Conservation (phyloP, 768 basidiomycete genomes). For the Suillus subaureus region DNA sequence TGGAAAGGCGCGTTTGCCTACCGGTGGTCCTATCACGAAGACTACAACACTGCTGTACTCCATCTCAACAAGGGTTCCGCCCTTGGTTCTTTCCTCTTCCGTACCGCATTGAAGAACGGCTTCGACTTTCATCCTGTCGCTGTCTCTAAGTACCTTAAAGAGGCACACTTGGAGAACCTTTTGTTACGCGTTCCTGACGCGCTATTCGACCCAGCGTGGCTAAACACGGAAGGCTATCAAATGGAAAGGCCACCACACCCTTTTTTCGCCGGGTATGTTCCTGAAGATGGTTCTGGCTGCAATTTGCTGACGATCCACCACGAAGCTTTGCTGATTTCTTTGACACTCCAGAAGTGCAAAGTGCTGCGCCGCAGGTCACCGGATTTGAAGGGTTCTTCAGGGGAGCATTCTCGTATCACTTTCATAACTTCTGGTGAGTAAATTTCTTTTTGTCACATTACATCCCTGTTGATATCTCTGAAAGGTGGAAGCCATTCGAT, state of each 20-base stretch:
- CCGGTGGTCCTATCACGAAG: slow-evolving; percentile 89
- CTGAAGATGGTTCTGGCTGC: slow-evolving; percentile 1
- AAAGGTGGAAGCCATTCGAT: slow-evolving; percentile 95
- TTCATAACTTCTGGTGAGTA: slow-evolving; percentile 85
- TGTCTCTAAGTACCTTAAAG: slow-evolving; percentile 80
- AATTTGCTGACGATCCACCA: neutral
- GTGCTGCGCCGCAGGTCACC: slow-evolving; percentile 78
- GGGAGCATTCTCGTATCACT: slow-evolving; percentile 93
- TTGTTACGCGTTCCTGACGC: slow-evolving; percentile 87
- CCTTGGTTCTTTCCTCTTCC: slow-evolving; percentile 87
- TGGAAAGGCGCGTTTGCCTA: slow-evolving; percentile 95
- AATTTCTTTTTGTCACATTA: neutral
- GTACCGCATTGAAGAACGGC: slow-evolving; percentile 87
- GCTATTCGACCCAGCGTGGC: slow-evolving; percentile 92
- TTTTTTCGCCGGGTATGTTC: slow-evolving; percentile 76
- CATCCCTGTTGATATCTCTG: slow-evolving; percentile 1
- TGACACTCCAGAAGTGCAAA: slow-evolving; percentile 65
- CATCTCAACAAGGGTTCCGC: slow-evolving; percentile 89
- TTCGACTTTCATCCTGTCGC: slow-evolving; percentile 97
- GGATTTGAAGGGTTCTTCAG: slow-evolving; percentile 93
- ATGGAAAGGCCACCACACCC: slow-evolving; percentile 91
- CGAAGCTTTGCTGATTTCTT: slow-evolving; percentile 82
- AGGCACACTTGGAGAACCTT: slow-evolving; percentile 76
- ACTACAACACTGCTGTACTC: slow-evolving; percentile 93
- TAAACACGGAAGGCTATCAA: slow-evolving; percentile 90